A percentile compares a stretch with the other conserved stretches of the same genome.
Evolutionary conservation across 106 monocot species (phyloP).

Genomic region (Gastrodia elata): DNA sequence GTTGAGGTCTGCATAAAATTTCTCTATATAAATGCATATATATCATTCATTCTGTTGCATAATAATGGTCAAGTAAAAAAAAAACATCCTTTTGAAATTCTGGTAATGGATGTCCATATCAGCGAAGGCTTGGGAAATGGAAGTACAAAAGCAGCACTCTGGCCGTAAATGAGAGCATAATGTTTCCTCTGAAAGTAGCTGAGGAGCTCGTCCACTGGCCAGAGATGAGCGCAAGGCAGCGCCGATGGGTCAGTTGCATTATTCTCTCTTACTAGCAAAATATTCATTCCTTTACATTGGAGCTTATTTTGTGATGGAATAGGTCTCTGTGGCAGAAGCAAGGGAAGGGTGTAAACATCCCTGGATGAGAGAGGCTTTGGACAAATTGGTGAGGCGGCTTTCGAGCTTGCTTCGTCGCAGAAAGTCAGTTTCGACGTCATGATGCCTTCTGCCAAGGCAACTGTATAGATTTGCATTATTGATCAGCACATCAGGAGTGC

Average conservation of each 20-base stretch:
- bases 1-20: slow-evolving; percentile 14
- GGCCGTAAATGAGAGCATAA: slow-evolving; percentile 44
- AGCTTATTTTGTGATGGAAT: background rate
- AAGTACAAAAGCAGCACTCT: slow-evolving; percentile 52
- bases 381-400: slow-evolving; percentile 6
- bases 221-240: slow-evolving; percentile 45
- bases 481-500: background rate
- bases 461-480: background rate
- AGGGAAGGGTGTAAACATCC: slow-evolving; percentile 7
- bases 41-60: background rate
- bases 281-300: too few species aligned
- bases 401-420: background rate
- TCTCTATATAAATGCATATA: background rate
- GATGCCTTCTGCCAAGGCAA: background rate
- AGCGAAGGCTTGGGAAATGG: slow-evolving; percentile 53
- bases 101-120: background rate
- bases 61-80: too few species aligned
- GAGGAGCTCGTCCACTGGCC: slow-evolving; percentile 59
- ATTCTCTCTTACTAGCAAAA: too few species aligned
- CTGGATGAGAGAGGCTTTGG: slow-evolving; percentile 8
- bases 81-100: background rate
- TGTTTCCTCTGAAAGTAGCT: slow-evolving; percentile 73
- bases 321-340: slow-evolving; percentile 6
- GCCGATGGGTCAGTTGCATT: slow-evolving; percentile 74
- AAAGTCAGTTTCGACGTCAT: background rate